These are phyloP conservation scores for Teratosphaeria epicoccoides DNA, from an alignment of 2,329 filamentous ascomycete genomes.

Conservation along the genomic window DNA sequence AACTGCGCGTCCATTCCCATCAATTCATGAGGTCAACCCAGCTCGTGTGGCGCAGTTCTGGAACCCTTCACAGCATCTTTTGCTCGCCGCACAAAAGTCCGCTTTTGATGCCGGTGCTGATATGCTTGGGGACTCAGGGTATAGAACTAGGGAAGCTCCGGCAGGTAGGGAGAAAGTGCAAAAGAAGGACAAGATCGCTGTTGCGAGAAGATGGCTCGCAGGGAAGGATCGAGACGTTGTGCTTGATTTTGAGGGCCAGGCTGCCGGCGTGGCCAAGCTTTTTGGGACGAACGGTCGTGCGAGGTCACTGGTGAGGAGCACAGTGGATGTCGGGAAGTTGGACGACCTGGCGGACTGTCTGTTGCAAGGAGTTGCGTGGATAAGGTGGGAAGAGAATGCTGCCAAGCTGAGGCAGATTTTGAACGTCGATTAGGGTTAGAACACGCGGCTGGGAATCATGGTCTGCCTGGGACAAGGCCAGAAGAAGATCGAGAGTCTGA, in stretches of 20 bases:
- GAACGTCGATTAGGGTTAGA: too few species aligned
- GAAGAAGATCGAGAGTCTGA: too few species aligned
- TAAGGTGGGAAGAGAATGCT: conserved; percentile 59
- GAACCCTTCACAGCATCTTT: conserved; percentile 26
- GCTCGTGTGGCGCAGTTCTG: conserved; percentile 47
- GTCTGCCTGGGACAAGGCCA: too few species aligned
- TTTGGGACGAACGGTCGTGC: conserved; percentile 10
- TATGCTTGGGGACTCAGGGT: neutral
- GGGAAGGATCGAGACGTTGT: conserved; percentile 8
- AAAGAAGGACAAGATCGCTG: conserved; percentile 53
- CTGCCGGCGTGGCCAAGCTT: conserved; percentile 29
- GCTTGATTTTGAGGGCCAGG: conserved; percentile 25
- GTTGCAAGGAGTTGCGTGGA: conserved; percentile 65
- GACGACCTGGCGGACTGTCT: conserved; percentile 76
- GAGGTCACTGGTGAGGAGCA: conserved; percentile 11
- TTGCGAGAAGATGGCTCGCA: conserved; percentile 47
- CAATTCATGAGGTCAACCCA: conserved; percentile 43
- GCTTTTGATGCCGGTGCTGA: neutral
- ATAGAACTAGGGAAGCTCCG: too few species aligned
- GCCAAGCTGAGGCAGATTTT: neutral
- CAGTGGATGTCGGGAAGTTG: conserved; percentile 43
- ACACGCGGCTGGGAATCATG: too few species aligned
- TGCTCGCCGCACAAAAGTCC: neutral
- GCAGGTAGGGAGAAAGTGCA: conserved; percentile 22
- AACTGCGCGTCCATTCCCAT: conserved; percentile 11